Evolutionary conservation across 2,329 filamentous ascomycete species (phyloP).

Genomic region (Fusarium ramigenum): DNA sequence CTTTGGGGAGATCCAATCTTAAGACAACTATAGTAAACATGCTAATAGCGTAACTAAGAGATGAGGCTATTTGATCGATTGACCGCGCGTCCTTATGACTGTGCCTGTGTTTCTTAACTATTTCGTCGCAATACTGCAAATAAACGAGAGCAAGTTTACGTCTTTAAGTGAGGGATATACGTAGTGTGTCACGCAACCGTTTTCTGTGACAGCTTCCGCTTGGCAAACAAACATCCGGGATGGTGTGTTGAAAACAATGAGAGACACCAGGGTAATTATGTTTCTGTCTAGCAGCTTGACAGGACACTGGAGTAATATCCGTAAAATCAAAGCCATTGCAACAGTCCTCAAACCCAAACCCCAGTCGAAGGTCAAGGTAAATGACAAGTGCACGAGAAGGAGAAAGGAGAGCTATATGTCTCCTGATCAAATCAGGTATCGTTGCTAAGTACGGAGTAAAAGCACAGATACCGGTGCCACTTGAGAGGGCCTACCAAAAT

Average conservation of each 20-base stretch:
- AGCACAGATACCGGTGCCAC: slow-evolving; percentile 16
- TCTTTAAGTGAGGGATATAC: background rate
- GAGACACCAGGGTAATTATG: background rate
- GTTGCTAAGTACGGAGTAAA: background rate
- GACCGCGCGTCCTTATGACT: background rate
- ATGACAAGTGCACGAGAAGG: background rate
- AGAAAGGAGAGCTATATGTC: slow-evolving; percentile 30
- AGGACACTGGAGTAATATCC: background rate
- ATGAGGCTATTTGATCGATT: background rate
- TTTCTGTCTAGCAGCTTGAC: background rate
- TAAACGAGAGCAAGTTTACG: background rate
- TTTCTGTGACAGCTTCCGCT: background rate
- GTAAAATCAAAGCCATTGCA: background rate
- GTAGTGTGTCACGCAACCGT: background rate
- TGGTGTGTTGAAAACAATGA: background rate
- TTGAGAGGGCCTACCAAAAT: slow-evolving; percentile 16
- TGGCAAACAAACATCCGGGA: background rate
- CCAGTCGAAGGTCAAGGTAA: slow-evolving; percentile 1
- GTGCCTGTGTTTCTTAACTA: background rate
- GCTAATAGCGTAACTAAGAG: background rate
- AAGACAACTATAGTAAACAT: slow-evolving; percentile 1
- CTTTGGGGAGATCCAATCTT: background rate
- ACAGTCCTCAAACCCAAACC: background rate
- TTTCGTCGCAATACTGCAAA: background rate
- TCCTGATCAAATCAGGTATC: slow-evolving; percentile 20